Evolutionary conservation across 2,329 filamentous ascomycete genomes (phyloP).

Genomic region (Chaetomiaceae sp.): DNA sequence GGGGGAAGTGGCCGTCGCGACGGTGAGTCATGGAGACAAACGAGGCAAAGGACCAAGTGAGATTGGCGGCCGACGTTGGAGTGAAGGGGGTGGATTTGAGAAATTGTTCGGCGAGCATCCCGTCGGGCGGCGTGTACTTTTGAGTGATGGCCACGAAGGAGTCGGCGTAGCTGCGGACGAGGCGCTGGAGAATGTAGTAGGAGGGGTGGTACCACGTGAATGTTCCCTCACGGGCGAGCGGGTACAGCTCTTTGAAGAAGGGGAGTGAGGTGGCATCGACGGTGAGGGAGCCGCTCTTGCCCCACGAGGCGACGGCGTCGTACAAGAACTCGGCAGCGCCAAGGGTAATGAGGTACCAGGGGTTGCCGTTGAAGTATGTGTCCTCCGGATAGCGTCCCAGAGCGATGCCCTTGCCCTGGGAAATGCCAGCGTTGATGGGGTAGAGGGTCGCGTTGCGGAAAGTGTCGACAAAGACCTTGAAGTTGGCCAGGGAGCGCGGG

Average conservation of each 20-base stretch:
- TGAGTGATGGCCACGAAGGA: constrained; percentile 58
- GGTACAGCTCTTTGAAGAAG: constrained; percentile 65
- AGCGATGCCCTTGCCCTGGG: constrained; percentile 53
- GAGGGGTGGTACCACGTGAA: constrained; percentile 43
- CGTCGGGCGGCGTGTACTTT: constrained; percentile 57
- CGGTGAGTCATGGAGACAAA: constrained; percentile 45
- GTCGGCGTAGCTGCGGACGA: constrained; percentile 54
- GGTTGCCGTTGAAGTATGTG: constrained; percentile 69
- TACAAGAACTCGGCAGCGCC: constrained; percentile 77
- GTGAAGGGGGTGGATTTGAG: constrained; percentile 35
- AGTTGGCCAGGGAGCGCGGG: constrained; percentile 64
- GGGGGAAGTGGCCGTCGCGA: constrained; percentile 33
- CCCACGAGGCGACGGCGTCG: constrained; percentile 67
- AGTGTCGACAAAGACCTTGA: constrained; percentile 69
- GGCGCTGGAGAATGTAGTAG: constrained; percentile 47
- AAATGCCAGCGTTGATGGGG: constrained; percentile 61
- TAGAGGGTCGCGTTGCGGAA: constrained; percentile 63
- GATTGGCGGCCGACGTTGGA: constrained; percentile 43
- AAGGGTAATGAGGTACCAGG: constrained; percentile 72
- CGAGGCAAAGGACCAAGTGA: constrained; percentile 51
- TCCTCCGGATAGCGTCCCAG: constrained; percentile 68
- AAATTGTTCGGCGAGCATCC: constrained; percentile 56
- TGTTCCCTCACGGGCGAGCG: constrained; percentile 53
- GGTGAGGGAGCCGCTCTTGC: constrained; percentile 55
- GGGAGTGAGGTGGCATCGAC: constrained; percentile 60